Base-by-base conservation (phyloP, 495 filamentous ascomycete genomes). In the Trichoderma reesei region DNA sequence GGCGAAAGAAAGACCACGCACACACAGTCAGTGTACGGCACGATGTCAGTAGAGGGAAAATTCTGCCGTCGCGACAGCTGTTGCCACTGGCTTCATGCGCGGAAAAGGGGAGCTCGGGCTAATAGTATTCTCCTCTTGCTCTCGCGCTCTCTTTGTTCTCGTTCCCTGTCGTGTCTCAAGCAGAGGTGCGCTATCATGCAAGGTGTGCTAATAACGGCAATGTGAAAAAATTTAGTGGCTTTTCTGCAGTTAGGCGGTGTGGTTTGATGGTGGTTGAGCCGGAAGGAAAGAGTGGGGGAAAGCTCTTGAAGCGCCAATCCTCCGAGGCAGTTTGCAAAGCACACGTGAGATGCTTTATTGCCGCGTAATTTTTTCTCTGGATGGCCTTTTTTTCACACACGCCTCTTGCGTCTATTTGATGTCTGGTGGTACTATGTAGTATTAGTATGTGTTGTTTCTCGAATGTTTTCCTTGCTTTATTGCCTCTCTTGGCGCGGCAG, bases 311-410 rank as follows among this genome's bases (percentile, higher is more conserved):
- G 51, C 51, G 51, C 26, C 51, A 56, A 56, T 34, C 51, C 26
- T 56, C 51, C 26, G 26, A 56, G 4, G 51, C 26, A 34, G 51
- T 9, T 34, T 34, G 20, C 11, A 26, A 56, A 56, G 11, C 26
- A 56, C 51, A 56, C 51, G 51, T 36, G 51, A 56, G 51, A 34
- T 56, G 51, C 51, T 34, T 56, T 20, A 56, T 56, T 20, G 34
- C 51, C 51, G 51, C 51, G 51, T 56, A 56, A 33, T 33, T 33
- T 33, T 56, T 56, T 56, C n/a, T 54, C 11, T 3, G 3, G 44
- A 2, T 0, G 3, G 18, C 8, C 34, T 14, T 26, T 11, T 11
- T 13, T 26, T 1, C 26, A 26, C 26, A 26, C 26, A 26, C 26
- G 26, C 26, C 26, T 26, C 26, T 26, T 26, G 26, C 26, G 1